Conservation (phyloP, 306 rosid species). For the Prosopis cineraria region DNA sequence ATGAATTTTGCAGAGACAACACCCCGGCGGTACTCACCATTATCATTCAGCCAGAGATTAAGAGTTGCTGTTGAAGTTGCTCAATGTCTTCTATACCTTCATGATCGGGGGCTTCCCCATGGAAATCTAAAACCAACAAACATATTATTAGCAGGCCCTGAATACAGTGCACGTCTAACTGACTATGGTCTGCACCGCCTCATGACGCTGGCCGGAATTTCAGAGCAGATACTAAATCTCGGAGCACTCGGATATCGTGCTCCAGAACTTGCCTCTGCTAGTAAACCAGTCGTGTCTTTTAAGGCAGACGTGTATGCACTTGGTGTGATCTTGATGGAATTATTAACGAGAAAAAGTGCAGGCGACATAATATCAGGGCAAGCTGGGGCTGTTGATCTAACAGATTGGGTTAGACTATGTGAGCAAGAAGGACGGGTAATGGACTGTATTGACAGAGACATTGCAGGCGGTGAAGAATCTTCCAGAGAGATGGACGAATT, state of each 20-base stretch:
- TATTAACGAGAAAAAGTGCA: constrained; percentile 89
- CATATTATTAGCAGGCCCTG: constrained; percentile 65
- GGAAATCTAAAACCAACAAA: constrained; percentile 95
- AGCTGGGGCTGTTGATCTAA: constrained; percentile 92
- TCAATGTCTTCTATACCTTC: constrained; percentile 76
- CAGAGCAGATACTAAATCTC: constrained; percentile 87
- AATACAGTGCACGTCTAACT: constrained; percentile 63
- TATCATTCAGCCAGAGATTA: constrained; percentile 81
- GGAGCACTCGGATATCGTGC: constrained; percentile 98
- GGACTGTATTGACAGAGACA: constrained; percentile 96
- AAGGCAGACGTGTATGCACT: constrained; percentile 95
- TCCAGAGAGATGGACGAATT: constrained; percentile 77
- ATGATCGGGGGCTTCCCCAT: constrained; percentile 91
- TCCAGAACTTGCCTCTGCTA: constrained; percentile 76
- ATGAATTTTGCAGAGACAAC: constrained; percentile 74
- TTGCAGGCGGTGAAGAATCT: constrained; percentile 84
- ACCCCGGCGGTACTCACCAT: constrained; percentile 82
- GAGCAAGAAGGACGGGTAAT: constrained; percentile 92
- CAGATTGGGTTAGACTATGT: constrained; percentile 97
- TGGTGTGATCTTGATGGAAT: constrained; percentile 93
- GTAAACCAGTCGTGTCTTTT: constrained; percentile 78
- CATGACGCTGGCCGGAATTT: constrained; percentile 86
- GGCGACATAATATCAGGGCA: constrained; percentile 98
- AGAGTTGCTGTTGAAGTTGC: constrained; percentile 84
- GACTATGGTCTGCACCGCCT: constrained; percentile 92